Base-by-base conservation (phyloP, 148 eudicot genomes). In the Polygonum aviculare region DNA sequence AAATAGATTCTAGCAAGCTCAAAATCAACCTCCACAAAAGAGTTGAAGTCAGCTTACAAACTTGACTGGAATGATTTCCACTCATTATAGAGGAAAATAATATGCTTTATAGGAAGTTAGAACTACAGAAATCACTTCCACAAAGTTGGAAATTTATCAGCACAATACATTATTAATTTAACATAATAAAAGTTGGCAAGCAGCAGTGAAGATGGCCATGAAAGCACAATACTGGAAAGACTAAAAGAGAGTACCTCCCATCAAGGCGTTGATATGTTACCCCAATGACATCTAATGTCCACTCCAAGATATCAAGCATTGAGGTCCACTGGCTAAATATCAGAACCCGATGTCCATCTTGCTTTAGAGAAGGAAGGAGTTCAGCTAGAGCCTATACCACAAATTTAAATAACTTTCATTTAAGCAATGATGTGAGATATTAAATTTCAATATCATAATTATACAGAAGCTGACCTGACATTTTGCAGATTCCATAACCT, bases 291-390 rank as follows among this genome's bases (percentile, higher is more conserved):
- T 94, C 98, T 80, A 94, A 78, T 74, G 97, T 85, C 98, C 98
- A 94, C 86, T 94, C 98, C 84, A 94, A 87, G 80, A 94, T 94
- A 86, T 94, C 98, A 88, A 94, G 98, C 98, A 92, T 94, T 38
- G 98, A 94, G 44, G 98, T 94, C 98, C 98, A 94, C 65, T 94
- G 98, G 88, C 98, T 94, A 87, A 94, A 94, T 79, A 94, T 94
- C 40, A 94, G 97, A 79, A 88, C 97, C 67, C 98, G 89, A 72
- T 92, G 94, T 60, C 97, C 96, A 69, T 79, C 79, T 81, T 74
- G 80, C 82, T 84, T 82, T 70, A 94, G 74, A 48, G 84, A 78
- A 22, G 98, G 98, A 78, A 94, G 92, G 81, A 94, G 95, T 81
- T 76, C 79, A 33, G 91, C 86, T 77, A 94, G 85, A 74, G 83